Conservation (phyloP, 192 early-diverging fungal genomes). For the Thamnidium elegans region DNA sequence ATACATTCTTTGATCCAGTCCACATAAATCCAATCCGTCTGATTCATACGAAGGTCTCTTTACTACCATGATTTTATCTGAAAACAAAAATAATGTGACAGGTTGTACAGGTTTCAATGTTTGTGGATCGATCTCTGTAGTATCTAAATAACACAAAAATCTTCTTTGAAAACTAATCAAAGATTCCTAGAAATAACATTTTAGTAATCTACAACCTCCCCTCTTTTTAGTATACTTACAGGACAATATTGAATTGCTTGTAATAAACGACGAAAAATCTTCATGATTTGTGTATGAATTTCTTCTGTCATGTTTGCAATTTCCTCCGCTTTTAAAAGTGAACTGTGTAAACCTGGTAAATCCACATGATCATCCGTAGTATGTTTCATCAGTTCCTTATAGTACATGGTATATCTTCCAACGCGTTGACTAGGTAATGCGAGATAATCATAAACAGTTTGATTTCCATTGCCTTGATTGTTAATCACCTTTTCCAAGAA, state of each 20-base stretch:
- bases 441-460: conserved; percentile 39
- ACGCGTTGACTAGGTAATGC: conserved; percentile 32
- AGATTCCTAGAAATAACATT: conserved; percentile 14
- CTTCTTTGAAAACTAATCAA: conserved; percentile 31
- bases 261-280: conserved; percentile 34
- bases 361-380: conserved; percentile 21
- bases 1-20: conserved; percentile 16
- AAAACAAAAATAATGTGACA: conserved; percentile 35
- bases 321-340: conserved; percentile 26
- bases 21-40: conserved; percentile 31
- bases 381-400: conserved; percentile 27
- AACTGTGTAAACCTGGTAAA: conserved; percentile 12
- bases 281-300: conserved; percentile 29
- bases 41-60: conserved; percentile 22
- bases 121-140: conserved; percentile 21
- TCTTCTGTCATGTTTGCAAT: conserved; percentile 38
- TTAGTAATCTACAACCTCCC: neutral
- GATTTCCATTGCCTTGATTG: conserved; percentile 52
- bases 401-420: conserved; percentile 30
- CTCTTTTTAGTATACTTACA: conserved; percentile 6
- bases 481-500: conserved; percentile 41
- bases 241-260: conserved; percentile 31
- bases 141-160: conserved; percentile 28
- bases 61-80: conserved; percentile 34
- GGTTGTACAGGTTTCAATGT: conserved; percentile 24